Conservation (phyloP, 1,284 basidiomycete genomes). For the Sanghuangporus baumii region DNA sequence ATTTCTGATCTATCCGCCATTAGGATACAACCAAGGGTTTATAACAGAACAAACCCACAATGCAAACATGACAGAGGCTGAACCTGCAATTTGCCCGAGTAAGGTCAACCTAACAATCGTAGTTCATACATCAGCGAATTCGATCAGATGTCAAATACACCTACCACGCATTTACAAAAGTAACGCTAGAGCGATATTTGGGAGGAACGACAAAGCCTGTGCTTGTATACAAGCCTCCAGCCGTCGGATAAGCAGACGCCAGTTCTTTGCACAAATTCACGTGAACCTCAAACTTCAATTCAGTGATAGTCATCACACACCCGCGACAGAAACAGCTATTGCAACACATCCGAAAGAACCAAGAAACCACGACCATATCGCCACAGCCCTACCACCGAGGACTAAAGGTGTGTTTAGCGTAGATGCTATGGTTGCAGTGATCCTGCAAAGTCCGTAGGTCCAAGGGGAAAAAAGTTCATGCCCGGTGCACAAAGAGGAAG, state of each 20-base stretch:
- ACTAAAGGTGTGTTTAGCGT: slow-evolving; percentile 22
- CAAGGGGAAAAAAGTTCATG: not conserved
- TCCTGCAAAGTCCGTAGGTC: not conserved
- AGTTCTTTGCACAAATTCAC: slow-evolving; percentile 13
- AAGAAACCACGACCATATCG: slow-evolving; percentile 22
- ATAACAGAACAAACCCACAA: not conserved
- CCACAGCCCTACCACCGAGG: slow-evolving; percentile 19
- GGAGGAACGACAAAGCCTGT: slow-evolving; percentile 20
- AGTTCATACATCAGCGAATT: not conserved
- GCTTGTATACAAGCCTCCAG: slow-evolving; percentile 20
- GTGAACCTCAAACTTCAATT: not conserved
- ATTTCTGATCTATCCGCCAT: slow-evolving; percentile 15
- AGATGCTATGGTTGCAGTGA: slow-evolving; percentile 20
- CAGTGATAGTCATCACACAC: not conserved
- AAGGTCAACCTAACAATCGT: slow-evolving; percentile 18
- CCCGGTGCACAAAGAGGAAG: not conserved
- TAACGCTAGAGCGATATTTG: slow-evolving; percentile 16
- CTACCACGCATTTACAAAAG: slow-evolving; percentile 19
- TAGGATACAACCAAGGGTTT: not conserved
- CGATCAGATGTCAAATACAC: not conserved
- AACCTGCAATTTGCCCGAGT: slow-evolving; percentile 20
- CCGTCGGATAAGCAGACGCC: slow-evolving; percentile 21
- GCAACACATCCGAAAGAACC: slow-evolving; percentile 21
- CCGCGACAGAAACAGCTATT: slow-evolving; percentile 21
- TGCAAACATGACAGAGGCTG: slow-evolving; percentile 20